Base-by-base conservation (phyloP, 1,139 yeast species). In the Yamadazyma triangularis region DNA sequence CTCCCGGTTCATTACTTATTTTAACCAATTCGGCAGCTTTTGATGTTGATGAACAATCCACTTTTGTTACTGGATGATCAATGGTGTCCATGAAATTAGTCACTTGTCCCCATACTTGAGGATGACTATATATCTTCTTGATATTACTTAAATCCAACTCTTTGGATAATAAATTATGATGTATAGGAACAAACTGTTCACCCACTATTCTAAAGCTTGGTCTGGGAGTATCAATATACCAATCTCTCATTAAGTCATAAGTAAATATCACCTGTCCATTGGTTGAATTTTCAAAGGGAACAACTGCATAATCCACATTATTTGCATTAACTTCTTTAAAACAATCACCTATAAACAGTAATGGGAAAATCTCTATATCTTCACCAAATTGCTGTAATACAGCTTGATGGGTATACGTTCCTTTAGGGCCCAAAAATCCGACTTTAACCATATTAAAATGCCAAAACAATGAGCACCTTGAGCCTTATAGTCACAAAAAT, bases 31-130 rank as follows among this genome's bases (percentile, higher is more conserved):
- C 78, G 1, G 93, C 96, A 0, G 96, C 97, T 42, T 71, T 74
- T 0, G 95, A 81, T 0, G 97, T 91, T 0, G 96, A 85, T 3
- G 73, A 66, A 1, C 81, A 70, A 54, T 88, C 95, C 8, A 82
- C 61, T 38, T 56, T 68, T 28, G 67, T 65, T n/a, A 73, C 56
- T 36, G 23, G 60, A 53, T 59, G 56, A 1, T 53, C 47, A 30
- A 65, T 45, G 3, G 53, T 41, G n/a, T 53, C 48, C 30, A 83
- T 51, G 51, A 79, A 81, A 9, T 63, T 53, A 2, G 73, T 65
- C 27, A 86, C 81, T 52, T 91, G 98, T 4, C 96, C 94, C 98
- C 98, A 91, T 0, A 88, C 98, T 53, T 91, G 98, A 4, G 98
- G 97, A 55, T 91, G 98, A 3, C 96, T 83, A 58, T 85, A 85